Base-by-base conservation (phyloP, 306 rosid genomes). In the Trifolium pratense region DNA sequence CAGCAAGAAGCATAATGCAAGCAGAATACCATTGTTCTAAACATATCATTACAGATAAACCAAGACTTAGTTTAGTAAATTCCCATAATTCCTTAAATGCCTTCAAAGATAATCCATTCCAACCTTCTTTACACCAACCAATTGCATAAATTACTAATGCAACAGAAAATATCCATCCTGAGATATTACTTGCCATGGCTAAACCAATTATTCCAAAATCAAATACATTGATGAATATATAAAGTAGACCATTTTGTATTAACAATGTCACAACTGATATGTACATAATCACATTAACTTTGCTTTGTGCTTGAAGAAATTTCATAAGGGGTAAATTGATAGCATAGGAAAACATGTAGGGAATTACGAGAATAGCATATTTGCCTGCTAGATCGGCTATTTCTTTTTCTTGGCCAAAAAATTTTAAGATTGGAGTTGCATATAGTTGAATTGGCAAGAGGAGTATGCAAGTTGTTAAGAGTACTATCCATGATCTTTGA, bases 281-380 rank as follows among this genome's bases (percentile, higher is more conserved):
- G 85, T 68, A 84, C 4, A 81, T 78, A 7, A 92, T 84, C 20
- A 79, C 89, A 1, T 16, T 51, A 67, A 92, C 96, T 66, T 86
- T 88, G 86, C 92, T 79, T 74, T 92, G 98, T 8, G 89, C 82
- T 29, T 88, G 91, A 43, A 92, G 89, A 81, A 88, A 92, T 66
- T 71, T 86, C 20, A 61, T 79, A 26, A 78, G 31, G 1, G 96
- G 98, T 43, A 87, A 79, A 67, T 32, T 59, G 62, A 92, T 17
- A 6, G 90, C 88, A 39, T 57, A 78, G 11, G 98, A 84, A 79
- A 92, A 92, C 70, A 92, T 64, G 59, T 45, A 48, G 9, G 98
- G 98, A 62, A 92, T 82, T 8, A 72, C 31, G 23, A 58, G 70
- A 9, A 80, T 17, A 2, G 94, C 69, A 66, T 85, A 92, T 36